These are phyloP conservation scores for Cucumis variabilis DNA, from an alignment of 331 rosid species.

Conservation along the genomic window DNA sequence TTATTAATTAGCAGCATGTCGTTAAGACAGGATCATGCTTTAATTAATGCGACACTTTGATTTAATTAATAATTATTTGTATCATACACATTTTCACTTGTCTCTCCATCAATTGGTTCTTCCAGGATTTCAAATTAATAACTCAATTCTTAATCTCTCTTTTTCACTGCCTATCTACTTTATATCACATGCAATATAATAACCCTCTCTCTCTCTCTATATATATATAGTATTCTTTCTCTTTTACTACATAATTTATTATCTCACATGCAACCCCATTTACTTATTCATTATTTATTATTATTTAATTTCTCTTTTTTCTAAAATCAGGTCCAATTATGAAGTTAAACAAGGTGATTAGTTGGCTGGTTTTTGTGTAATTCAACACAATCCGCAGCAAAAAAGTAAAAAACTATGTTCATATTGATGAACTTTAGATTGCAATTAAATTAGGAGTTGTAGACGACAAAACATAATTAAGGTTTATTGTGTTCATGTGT, in stretches of 20 bases:
- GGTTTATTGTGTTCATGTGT: neutral
- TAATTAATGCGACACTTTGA: conserved; percentile 44
- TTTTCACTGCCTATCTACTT: conserved; percentile 41
- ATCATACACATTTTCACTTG: conserved; percentile 48
- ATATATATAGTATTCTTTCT: too few species aligned
- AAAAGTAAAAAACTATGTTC: neutral
- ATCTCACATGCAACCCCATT: conserved; percentile 52
- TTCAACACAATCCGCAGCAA: conserved; percentile 32
- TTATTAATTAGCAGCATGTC: conserved; percentile 57
- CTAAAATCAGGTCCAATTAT: conserved; percentile 23
- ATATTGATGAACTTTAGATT: neutral
- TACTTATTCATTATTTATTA: neutral
- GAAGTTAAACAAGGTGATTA: conserved; percentile 42
- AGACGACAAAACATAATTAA: neutral
- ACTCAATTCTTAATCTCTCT: conserved; percentile 31
- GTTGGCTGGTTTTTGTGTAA: conserved; percentile 33
- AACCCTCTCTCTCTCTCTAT: neutral
- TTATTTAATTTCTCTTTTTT: neutral
- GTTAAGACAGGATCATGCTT: conserved; percentile 69
- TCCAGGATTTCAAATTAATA: conserved; percentile 47
- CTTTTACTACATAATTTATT: conserved; percentile 30
- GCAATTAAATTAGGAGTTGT: neutral
- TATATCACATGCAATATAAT: conserved; percentile 50
- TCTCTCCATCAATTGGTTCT: conserved; percentile 51
- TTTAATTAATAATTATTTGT: conserved; percentile 37